These are phyloP conservation scores for Phoma sp. DNA, from an alignment of 2,329 filamentous ascomycete species.

Conservation along the genomic window DNA sequence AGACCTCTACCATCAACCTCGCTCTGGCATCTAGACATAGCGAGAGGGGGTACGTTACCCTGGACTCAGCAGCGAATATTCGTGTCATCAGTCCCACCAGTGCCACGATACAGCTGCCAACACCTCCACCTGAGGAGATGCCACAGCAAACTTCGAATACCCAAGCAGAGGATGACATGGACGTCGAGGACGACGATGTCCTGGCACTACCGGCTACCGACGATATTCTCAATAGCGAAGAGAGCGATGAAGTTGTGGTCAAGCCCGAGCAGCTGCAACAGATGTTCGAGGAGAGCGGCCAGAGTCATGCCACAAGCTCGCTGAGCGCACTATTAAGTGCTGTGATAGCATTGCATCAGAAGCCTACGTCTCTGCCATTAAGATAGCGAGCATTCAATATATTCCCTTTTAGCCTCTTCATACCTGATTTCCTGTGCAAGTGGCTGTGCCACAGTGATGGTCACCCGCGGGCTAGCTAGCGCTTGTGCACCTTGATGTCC, in stretches of 20 bases:
- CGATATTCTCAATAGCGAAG: slow-evolving; percentile 33
- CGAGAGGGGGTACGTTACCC: slow-evolving; percentile 74
- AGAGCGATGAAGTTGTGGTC: slow-evolving; percentile 67
- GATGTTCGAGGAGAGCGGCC: slow-evolving; percentile 69
- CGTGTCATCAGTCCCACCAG: slow-evolving; percentile 54
- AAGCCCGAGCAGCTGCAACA: slow-evolving; percentile 72
- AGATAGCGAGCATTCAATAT: slow-evolving; percentile 11
- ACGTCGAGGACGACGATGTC: slow-evolving; percentile 3
- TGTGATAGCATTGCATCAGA: slow-evolving; percentile 67
- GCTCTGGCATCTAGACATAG: slow-evolving; percentile 70
- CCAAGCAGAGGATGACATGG: slow-evolving; percentile 16
- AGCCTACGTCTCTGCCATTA: slow-evolving; percentile 6
- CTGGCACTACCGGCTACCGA: slow-evolving; percentile 13
- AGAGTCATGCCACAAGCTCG: slow-evolving; percentile 73
- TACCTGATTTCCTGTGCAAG: neutral
- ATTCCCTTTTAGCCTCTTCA: neutral
- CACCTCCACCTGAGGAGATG: slow-evolving; percentile 44
- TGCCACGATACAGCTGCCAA: slow-evolving; percentile 34
- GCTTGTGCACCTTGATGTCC: slow-evolving; percentile 10
- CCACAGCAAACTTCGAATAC: slow-evolving; percentile 29
- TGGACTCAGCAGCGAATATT: slow-evolving; percentile 80
- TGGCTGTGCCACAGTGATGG: neutral
- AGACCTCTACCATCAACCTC: slow-evolving; percentile 65
- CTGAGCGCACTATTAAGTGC: slow-evolving; percentile 79
- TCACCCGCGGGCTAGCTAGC: neutral